Percentiles rank a stretch among this genome's conserved stretches.
These are phyloP conservation scores for Coriaria nepalensis DNA, from an alignment of 306 rosid species.

Conservation along the genomic window DNA sequence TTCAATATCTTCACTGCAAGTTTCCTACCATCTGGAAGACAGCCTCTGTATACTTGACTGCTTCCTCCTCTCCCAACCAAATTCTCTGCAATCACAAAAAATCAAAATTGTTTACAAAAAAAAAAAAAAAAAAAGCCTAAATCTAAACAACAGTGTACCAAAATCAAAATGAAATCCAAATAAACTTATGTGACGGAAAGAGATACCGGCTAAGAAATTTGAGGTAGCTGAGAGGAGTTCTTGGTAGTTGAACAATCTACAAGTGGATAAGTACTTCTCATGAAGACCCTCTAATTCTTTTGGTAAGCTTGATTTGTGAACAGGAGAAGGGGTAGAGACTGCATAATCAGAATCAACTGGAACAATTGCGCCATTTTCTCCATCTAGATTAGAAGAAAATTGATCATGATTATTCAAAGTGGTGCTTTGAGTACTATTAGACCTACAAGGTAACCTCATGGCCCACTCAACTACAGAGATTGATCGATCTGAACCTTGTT, in stretches of 20 bases:
- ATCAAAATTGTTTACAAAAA: no score
- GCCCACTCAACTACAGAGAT: conserved; percentile 96
- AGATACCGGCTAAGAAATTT: conserved; percentile 66
- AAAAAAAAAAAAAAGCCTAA: conserved; percentile 4
- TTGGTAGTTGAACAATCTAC: conserved; percentile 60
- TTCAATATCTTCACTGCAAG: conserved; percentile 86
- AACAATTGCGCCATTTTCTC: conserved; percentile 71
- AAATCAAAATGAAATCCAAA: not conserved
- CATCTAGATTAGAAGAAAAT: conserved; percentile 24
- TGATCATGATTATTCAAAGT: conserved; percentile 26
- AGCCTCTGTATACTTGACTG: conserved; percentile 81
- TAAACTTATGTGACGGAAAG: conserved; percentile 7
- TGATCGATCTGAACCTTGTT: conserved; percentile 15
- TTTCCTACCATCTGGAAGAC: conserved; percentile 79
- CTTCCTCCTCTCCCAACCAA: conserved; percentile 91
- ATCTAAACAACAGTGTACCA: not conserved
- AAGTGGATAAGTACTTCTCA: conserved; percentile 67
- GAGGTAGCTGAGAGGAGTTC: conserved; percentile 76
- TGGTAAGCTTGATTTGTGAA: conserved; percentile 25
- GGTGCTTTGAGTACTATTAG: conserved; percentile 17
- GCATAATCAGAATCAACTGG: conserved; percentile 34
- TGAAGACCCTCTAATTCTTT: conserved; percentile 67
- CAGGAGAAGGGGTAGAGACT: conserved; percentile 26
- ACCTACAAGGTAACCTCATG: conserved; percentile 67
- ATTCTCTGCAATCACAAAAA: conserved; percentile 46